Evolutionary conservation across 805 yeast genomes (phyloP), one percentile per base, ranked within the genome.

Genomic region (Hanseniaspora jakobsenii): DNA sequence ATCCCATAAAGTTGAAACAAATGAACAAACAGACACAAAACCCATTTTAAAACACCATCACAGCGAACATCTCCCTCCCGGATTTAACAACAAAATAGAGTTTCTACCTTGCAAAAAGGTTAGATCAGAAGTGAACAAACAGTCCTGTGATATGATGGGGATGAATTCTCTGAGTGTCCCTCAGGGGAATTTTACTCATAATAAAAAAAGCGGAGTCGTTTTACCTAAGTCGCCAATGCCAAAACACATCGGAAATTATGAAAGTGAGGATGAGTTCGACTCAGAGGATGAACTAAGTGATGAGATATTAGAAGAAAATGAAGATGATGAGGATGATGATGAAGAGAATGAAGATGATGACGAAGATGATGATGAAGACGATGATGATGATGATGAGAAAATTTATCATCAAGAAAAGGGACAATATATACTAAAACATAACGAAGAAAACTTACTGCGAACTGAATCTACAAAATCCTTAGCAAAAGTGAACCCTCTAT

Each of bases 181-280:
- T n/a, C n/a, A n/a, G n/a, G n/a, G 37, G 8, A 13, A 23, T 7
- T 34, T 34, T 34, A 28, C 22, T 3, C 13, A 22, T 21, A 14
- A 21, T 34, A 34, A 34, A 34, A 34, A 34, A 8, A 28, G 37
- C 3, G 10, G 10, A 22, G 21, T 22, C 14, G 26, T 22, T 14
- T 18, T 34, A 10, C 54, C 53, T 5, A 51, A 50, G 37, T 52
- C 57, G 7, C 55, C 56, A 8, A 47, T 53, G 42, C 57, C 57
- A 23, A 41, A 42, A 14, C 26, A 32, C 10, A 17, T 36, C 21
- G 16, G 32, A 7, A 16, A 28, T n/a, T 28, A 21, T n/a, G 38
- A 32, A 10, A 32, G 29, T 16, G 43, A 38, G 18, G 49, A 48
- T 21, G 44, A 40, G 2, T 26, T 31, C 5, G n/a, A n/a, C n/a